Conservation (phyloP, 116 monocot species). For the Trichopus zeylanicus region DNA sequence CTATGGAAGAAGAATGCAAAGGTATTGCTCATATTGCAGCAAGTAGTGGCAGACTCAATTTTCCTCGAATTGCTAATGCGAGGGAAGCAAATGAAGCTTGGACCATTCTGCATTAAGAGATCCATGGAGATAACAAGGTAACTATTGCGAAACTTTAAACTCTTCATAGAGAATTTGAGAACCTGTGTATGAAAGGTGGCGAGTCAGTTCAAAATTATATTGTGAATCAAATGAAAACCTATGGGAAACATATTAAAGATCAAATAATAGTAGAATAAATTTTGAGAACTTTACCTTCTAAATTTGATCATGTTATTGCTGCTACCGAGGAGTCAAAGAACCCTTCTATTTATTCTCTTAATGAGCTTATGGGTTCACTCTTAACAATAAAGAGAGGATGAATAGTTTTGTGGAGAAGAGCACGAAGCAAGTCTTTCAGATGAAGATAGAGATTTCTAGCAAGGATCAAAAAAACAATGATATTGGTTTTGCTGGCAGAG, state of each 20-base stretch:
- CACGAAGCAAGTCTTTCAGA: too few species aligned
- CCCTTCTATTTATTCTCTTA: constrained; percentile 3
- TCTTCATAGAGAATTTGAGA: too few species aligned
- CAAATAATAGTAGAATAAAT: constrained; percentile 10
- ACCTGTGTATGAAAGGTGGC: not conserved
- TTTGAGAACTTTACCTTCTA: constrained; percentile 13
- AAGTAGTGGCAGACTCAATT: too few species aligned
- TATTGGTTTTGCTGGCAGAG: too few species aligned
- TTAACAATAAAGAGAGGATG: constrained; percentile 7
- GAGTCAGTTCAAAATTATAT: constrained; percentile 4
- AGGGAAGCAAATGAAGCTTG: too few species aligned
- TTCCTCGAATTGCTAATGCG: too few species aligned
- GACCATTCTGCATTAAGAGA: too few species aligned
- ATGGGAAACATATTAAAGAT: constrained; percentile 3
- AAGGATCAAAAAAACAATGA: too few species aligned
- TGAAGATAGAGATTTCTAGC: too few species aligned
- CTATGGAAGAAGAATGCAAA: too few species aligned
- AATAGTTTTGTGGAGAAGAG: constrained; percentile 5
- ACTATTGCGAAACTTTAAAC: not conserved
- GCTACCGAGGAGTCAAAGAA: constrained; percentile 13
- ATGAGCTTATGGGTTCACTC: constrained; percentile 13
- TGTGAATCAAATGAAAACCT: constrained; percentile 2
- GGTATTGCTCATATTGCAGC: too few species aligned
- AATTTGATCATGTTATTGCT: constrained; percentile 18
- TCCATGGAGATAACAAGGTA: too few species aligned